phyloP scores from a whole-genome alignment of 495 filamentous ascomycete genomes.

The Daldinia vernicosa region DNA sequence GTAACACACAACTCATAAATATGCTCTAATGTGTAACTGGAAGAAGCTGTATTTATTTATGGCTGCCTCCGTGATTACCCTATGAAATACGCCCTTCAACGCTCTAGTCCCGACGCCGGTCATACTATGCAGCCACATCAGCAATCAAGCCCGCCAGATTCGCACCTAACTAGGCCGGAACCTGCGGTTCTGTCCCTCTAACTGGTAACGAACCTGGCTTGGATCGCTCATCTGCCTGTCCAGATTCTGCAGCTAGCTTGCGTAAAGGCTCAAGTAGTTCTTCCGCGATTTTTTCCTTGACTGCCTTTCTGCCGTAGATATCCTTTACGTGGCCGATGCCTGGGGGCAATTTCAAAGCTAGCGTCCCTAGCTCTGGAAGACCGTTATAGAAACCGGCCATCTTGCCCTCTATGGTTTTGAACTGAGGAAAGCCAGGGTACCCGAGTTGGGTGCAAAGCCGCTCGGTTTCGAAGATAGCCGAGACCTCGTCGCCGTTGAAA shows the following conservation, averaged over 20 bases:
- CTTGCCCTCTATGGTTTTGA: not conserved
- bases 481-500: conserved; percentile 35
- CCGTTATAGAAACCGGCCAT: conserved; percentile 19
- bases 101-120: not conserved
- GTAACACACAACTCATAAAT: not conserved
- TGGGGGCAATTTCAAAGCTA: conserved; percentile 31
- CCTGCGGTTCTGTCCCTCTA: not conserved
- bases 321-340: conserved; percentile 37
- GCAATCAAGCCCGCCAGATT: not conserved
- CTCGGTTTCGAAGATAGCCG: conserved; percentile 3
- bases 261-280: conserved; percentile 38
- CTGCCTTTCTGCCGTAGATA: conserved; percentile 38
- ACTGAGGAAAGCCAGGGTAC: not conserved
- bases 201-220: not conserved
- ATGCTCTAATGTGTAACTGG: not conserved
- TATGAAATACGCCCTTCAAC: not conserved
- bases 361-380: conserved; percentile 19
- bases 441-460: conserved; percentile 22
- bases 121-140: not conserved
- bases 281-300: conserved; percentile 48
- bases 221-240: conserved; percentile 6
- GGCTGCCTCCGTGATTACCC: not conserved
- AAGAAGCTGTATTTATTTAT: not conserved
- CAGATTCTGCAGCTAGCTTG: conserved; percentile 23
- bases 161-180: conserved; percentile 5